Evolutionary conservation across 805 yeast genomes (phyloP), one percentile per base, ranked within the genome.

Genomic region (Scheffersomyces stipitis): DNA sequence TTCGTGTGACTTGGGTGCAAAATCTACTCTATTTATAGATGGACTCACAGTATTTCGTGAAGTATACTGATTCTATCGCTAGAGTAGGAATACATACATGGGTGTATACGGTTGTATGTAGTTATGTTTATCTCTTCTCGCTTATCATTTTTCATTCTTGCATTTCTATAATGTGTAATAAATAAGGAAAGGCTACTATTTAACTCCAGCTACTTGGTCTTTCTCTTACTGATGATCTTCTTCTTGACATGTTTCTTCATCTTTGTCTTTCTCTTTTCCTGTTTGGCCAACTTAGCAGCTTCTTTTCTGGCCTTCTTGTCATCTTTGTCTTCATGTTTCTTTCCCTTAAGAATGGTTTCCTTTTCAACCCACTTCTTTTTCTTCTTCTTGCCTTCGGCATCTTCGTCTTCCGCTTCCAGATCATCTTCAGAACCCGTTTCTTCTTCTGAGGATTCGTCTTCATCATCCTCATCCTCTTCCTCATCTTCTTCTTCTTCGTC

Each of bases 231-330:
- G 8, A 85, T 74, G 26, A 86, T 62, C 60, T 83, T 83, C 72
- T 87, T 87, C 67, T 87, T 87, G 22, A 83, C 62, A 60, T 82
- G 84, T 57, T 88, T 88, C 60, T 87, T 87, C 76, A 88, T 80
- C 58, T 88, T 88, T 5, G 78, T 80, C 52, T 84, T 80, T 38
- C 96, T 73, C 64, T 83, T 86, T 51, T 86, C 95, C 49, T 80
- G 78, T 34, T 84, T 81, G 7, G 79, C 83, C 28, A 80, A 88
- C 53, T 85, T 88, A n/a, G 83, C 81, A 28, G 76, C 80, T 51
- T 79, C 78, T 58, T 88, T 86, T 38, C 95, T 74, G 34, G 73
- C 78, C 54, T 80, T 84, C 60, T 87, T 88, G 9, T 69, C 76
- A 30, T 87, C 90, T 61, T 87, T 80, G 59, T 89, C 86, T 50